A percentile compares a stretch with the other conserved stretches of the same genome.
Conservation (phyloP, 805 yeast genomes). For the Lipomyces kockii region DNA sequence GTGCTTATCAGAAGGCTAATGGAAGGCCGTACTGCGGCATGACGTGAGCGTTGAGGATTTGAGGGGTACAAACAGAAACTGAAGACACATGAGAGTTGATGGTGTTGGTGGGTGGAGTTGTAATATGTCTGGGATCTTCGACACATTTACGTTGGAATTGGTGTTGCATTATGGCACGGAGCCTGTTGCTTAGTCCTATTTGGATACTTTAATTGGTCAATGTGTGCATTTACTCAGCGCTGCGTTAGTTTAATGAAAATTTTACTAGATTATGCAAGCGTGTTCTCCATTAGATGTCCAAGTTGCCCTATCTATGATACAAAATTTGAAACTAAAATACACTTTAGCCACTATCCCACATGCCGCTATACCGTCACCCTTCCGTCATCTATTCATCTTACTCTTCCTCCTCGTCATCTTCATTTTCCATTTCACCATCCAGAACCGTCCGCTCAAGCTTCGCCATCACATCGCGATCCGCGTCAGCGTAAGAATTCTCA, state of each 20-base stretch:
- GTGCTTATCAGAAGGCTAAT: conserved; percentile 67
- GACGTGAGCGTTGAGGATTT: conserved; percentile 40
- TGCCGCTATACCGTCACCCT: background rate
- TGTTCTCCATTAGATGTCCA: background rate
- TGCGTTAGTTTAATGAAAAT: background rate
- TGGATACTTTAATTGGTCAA: background rate
- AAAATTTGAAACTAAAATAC: background rate
- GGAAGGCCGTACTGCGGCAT: conserved; percentile 82
- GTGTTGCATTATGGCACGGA: background rate
- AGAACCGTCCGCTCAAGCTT: conserved; percentile 27
- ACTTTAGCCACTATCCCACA: background rate
- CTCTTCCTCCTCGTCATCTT: conserved; percentile 28
- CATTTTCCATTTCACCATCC: conserved; percentile 36
- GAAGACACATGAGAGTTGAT: background rate
- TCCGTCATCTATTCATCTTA: background rate
- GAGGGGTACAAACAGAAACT: background rate
- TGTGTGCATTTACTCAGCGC: background rate
- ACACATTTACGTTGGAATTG: background rate
- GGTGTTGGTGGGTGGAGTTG: background rate
- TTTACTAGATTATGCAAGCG: background rate
- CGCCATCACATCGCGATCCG: conserved; percentile 16
- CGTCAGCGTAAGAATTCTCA: conserved; percentile 2
- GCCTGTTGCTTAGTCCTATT: background rate
- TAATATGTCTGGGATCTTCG: background rate
- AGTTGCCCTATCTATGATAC: background rate